These are phyloP conservation scores for Hyphodiscus sp. DNA, from an alignment of 2,329 filamentous ascomycete genomes.

Conservation along the genomic window DNA sequence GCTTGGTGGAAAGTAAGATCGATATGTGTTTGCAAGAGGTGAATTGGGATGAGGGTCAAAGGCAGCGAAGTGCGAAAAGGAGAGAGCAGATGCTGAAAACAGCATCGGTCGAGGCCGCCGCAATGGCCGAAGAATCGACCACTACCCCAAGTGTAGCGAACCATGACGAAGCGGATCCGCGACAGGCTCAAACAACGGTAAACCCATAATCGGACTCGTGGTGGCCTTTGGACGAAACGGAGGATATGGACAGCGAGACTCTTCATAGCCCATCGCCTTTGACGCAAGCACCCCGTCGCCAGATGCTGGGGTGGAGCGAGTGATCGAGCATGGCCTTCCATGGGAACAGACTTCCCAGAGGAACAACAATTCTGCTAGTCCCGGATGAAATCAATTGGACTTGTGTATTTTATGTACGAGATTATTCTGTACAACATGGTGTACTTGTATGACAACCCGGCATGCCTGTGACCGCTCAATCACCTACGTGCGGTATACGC, in stretches of 20 bases:
- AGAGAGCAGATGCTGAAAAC: not conserved
- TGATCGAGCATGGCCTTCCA: not conserved
- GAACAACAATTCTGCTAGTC: not conserved
- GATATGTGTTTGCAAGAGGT: constrained; percentile 11
- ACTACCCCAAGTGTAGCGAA: not conserved
- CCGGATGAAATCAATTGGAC: not conserved
- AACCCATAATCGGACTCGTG: not conserved
- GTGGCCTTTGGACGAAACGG: not conserved
- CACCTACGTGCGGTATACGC: too few relatives aligned
- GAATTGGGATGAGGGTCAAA: not conserved
- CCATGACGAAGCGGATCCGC: not conserved
- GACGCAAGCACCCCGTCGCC: not conserved
- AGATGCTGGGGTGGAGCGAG: not conserved
- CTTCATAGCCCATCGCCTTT: not conserved
- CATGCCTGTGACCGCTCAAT: too few relatives aligned
- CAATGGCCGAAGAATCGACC: not conserved
- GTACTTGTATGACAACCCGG: too few relatives aligned
- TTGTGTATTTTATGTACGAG: not conserved
- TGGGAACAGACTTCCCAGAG: not conserved
- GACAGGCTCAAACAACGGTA: not conserved
- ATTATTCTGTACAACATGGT: not conserved
- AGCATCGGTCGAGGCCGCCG: not conserved
- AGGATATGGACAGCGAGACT: not conserved
- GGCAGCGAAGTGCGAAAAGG: not conserved
- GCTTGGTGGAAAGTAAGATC: constrained; percentile 70